Percentiles rank a stretch among this genome's conserved stretches.
Evolutionary conservation across 192 early-diverging fungal genomes (phyloP).

Genomic region (Mortierella antarctica): DNA sequence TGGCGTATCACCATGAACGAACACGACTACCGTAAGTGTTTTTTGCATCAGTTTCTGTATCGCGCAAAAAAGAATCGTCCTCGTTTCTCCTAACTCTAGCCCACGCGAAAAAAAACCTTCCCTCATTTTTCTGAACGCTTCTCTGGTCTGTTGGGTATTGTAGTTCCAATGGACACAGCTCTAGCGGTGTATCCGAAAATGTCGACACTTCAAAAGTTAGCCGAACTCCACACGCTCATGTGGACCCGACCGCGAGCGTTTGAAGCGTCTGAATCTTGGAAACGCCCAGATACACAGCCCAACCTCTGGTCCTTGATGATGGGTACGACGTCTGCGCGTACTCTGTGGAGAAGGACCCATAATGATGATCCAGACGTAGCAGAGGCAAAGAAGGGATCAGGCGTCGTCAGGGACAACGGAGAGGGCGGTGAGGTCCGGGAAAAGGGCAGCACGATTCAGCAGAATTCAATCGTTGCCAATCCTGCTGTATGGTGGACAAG

Average conservation of each 20-base stretch:
- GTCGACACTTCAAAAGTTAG: slow-evolving; percentile 15
- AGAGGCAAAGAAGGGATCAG: background rate
- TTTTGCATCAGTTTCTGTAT: no score
- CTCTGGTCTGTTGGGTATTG: background rate
- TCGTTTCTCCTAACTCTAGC: no score
- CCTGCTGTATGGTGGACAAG: slow-evolving; percentile 18
- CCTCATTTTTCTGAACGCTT: background rate
- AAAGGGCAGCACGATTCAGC: background rate
- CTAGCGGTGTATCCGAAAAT: slow-evolving; percentile 12
- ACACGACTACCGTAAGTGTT: slow-evolving; percentile 33
- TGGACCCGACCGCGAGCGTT: slow-evolving; percentile 6
- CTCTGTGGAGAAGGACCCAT: background rate
- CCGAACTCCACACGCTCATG: slow-evolving; percentile 7
- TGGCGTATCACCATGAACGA: slow-evolving; percentile 49
- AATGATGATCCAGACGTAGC: background rate
- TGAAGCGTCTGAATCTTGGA: background rate
- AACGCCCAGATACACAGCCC: no score
- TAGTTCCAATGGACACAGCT: slow-evolving; percentile 27
- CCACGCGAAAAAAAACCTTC: background rate
- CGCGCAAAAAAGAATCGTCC: no score
- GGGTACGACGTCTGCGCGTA: background rate
- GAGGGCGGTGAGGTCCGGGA: background rate
- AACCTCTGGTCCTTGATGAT: no score
- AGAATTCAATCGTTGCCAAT: slow-evolving; percentile 24
- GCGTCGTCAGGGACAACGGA: background rate